Percentiles rank a stretch among this genome's conserved stretches.
These are phyloP conservation scores for Umbelopsis sp. DNA, from an alignment of 192 early-diverging fungal species.

Conservation along the genomic window DNA sequence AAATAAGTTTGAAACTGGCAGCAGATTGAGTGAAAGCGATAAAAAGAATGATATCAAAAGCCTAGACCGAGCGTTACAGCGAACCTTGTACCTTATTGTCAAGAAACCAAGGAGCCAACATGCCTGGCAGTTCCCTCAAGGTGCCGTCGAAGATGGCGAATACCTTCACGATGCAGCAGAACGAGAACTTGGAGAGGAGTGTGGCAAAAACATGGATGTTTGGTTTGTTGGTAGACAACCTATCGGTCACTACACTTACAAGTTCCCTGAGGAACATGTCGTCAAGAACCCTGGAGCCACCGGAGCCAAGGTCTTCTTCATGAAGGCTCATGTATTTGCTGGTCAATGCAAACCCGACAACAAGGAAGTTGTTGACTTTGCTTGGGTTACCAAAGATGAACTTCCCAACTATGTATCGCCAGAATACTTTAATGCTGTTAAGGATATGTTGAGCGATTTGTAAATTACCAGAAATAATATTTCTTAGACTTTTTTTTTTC, in stretches of 20 bases:
- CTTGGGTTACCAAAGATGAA: constrained; percentile 77
- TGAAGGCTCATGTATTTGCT: constrained; percentile 63
- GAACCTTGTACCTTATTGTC: constrained; percentile 83
- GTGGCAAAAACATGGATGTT: constrained; percentile 75
- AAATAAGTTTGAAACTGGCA: constrained; percentile 53
- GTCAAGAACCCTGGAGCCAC: constrained; percentile 4
- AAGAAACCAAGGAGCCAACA: constrained; percentile 58
- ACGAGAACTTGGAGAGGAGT: constrained; percentile 67
- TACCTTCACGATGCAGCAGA: constrained; percentile 76
- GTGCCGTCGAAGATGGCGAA: constrained; percentile 63
- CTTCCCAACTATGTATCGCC: constrained; percentile 49
- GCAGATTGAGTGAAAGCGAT: constrained; percentile 67
- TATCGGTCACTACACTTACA: constrained; percentile 64
- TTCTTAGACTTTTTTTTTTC: constrained; percentile 9
- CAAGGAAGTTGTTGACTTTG: constrained; percentile 63
- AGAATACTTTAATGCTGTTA: constrained; percentile 55
- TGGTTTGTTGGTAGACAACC: constrained; percentile 90
- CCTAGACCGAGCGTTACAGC: constrained; percentile 75
- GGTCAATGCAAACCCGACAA: constrained; percentile 70
- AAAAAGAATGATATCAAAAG: constrained; percentile 61
- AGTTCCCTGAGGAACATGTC: constrained; percentile 20
- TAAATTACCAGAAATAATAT: constrained; percentile 33
- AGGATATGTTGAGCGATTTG: constrained; percentile 54
- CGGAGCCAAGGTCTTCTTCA: constrained; percentile 70
- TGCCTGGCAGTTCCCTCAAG: constrained; percentile 77